phyloP scores from a whole-genome alignment of 768 basidiomycete genomes.

The Termitomyces titanicus region DNA sequence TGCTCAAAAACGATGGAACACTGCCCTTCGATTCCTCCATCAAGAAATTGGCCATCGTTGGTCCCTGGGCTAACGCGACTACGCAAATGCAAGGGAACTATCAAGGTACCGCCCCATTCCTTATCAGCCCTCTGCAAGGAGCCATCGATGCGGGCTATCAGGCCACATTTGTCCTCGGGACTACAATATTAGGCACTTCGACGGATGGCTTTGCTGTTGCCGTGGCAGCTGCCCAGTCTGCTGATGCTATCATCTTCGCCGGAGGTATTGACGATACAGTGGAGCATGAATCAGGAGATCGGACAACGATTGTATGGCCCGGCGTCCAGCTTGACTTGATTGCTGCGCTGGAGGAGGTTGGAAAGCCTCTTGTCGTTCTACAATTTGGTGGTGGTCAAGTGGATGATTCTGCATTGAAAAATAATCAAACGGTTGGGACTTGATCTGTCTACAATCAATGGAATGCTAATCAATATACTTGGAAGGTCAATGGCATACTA shows the following conservation, averaged over 20 bases:
- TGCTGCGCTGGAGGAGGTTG: constrained; percentile 36
- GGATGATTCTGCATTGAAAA: constrained; percentile 44
- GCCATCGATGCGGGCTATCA: constrained; percentile 44
- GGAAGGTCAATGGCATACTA: constrained; percentile 47
- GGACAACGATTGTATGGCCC: constrained; percentile 49
- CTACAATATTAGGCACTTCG: constrained; percentile 33
- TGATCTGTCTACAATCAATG: not conserved
- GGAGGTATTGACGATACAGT: constrained; percentile 51
- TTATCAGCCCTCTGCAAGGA: constrained; percentile 49
- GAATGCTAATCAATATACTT: not conserved
- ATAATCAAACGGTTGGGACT: constrained; percentile 32
- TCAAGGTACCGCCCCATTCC: constrained; percentile 49
- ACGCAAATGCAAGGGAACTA: constrained; percentile 58
- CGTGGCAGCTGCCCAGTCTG: constrained; percentile 41
- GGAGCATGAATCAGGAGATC: constrained; percentile 46
- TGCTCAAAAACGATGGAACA: constrained; percentile 62
- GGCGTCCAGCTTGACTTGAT: constrained; percentile 52
- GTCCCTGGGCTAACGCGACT: constrained; percentile 57
- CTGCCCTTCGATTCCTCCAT: constrained; percentile 45
- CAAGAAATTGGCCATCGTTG: constrained; percentile 54
- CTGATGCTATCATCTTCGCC: constrained; percentile 49
- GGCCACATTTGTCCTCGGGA: constrained; percentile 40
- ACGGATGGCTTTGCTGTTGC: constrained; percentile 49
- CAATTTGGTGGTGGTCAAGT: constrained; percentile 60
- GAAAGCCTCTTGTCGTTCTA: constrained; percentile 49